Evolutionary conservation across 2,329 filamentous ascomycete genomes (phyloP), one percentile per base, ranked within the genome.

Genomic region (Pyricularia pennisetigena): DNA sequence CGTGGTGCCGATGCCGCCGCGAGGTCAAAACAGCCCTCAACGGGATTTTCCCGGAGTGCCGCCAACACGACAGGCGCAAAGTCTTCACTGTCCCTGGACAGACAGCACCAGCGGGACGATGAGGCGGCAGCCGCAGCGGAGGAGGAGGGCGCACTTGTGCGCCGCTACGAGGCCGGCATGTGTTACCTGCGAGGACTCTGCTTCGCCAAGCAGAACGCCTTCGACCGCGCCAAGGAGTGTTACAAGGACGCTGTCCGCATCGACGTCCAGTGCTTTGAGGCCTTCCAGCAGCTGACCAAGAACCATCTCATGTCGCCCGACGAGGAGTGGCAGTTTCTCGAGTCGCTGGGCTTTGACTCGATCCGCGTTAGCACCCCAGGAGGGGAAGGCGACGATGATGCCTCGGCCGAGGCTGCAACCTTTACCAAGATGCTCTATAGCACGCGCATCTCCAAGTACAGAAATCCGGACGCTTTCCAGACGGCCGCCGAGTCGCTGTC

Each of bases 181-280:
- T 99, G 95, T 80, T 97, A 97, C 77, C 81, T 99, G 67, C 86
- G 95, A 28, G 95, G 95, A 5, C 85, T 97, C 66, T 98, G 96
- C 82, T 97, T 93, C 76, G 94, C 95, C 7, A 97, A 97, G 79
- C 92, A 97, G 77, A 99, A 98, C 78, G 92, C 94, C 29, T 98
- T 98, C 74, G 95, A 99, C 77, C 89, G 93, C 41, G 95, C 95
- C 67, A 97, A 97, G 78, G 94, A 98, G 74, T 98, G 95, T 80
- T 99, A 98, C 84, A 98, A 97, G 81, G 93, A 97, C 74, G 95
- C 95, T 1, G 93, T 98, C 64, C 88, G 92, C 70, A 97, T 99
- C 75, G 95, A 99, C 76, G 94, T 98, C 3, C 94, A 97, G 78
- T 99, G 95, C 79, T 98, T 97, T 76, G 95, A 99, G 79, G 95